Evolutionary conservation across 257 asterid species (phyloP).

Genomic region (Linaria vulgaris): DNA sequence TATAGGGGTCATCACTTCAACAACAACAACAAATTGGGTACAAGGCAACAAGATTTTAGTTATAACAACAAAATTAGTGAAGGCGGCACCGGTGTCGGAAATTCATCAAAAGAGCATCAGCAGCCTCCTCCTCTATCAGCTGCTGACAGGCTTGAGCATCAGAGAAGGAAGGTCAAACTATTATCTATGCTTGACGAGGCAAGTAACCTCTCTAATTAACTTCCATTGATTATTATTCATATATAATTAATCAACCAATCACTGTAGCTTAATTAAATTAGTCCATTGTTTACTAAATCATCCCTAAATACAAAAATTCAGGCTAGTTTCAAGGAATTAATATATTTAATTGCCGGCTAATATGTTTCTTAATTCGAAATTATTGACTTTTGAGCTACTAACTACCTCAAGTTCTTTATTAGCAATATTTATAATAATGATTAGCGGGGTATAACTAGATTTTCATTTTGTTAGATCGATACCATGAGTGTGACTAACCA

Average conservation of each 20-base stretch:
- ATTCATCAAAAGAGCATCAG: constrained; percentile 47
- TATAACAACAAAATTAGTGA: constrained; percentile 26
- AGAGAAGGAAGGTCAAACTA: constrained; percentile 96
- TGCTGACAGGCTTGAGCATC: constrained; percentile 89
- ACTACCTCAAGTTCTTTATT: constrained; percentile 23
- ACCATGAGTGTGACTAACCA: constrained; percentile 38
- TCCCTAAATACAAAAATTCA: constrained; percentile 30
- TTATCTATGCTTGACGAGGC: constrained; percentile 98
- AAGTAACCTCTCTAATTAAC: constrained; percentile 29
- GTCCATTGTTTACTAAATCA: constrained; percentile 33
- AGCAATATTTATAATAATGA: constrained; percentile 3
- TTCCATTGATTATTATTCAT: constrained; percentile 18
- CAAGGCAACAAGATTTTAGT: constrained; percentile 28
- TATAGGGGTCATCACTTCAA: constrained; percentile 60
- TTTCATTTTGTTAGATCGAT: constrained; percentile 37
- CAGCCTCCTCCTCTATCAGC: constrained; percentile 64
- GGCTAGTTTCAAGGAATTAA: constrained; percentile 32
- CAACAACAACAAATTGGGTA: constrained; percentile 66
- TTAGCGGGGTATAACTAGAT: constrained; percentile 37
- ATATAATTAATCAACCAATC: constrained; percentile 40
- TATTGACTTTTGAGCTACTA: constrained; percentile 13
- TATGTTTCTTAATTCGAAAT: constrained; percentile 28
- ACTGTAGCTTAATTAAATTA: constrained; percentile 29
- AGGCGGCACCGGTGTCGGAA: constrained; percentile 40
- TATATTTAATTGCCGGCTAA: constrained; percentile 57